Conservation (phyloP, 192 early-diverging fungal species). For the Podila minutissima region DNA sequence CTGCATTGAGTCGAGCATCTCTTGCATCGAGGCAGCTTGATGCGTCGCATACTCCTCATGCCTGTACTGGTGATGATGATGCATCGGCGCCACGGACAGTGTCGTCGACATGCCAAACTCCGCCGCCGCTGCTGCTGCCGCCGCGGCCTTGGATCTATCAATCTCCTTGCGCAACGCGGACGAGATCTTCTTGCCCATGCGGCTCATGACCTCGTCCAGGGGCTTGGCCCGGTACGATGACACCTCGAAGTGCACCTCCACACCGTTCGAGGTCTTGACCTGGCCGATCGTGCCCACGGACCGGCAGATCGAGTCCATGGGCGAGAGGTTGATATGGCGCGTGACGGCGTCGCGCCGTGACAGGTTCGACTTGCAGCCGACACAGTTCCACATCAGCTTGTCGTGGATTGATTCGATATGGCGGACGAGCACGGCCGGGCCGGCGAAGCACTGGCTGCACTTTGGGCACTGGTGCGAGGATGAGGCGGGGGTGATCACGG, state of each 20-base stretch:
- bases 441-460: constrained; percentile 37
- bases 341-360: constrained; percentile 45
- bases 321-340: constrained; percentile 42
- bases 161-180: constrained; percentile 34
- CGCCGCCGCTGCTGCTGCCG: constrained; percentile 6
- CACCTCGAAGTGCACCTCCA: constrained; percentile 40
- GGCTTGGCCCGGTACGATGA: constrained; percentile 41
- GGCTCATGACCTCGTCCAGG: constrained; percentile 49
- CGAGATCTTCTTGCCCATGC: constrained; percentile 52
- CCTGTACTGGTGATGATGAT: neutral
- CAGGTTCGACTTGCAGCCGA: constrained; percentile 48
- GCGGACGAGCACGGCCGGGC: constrained; percentile 37
- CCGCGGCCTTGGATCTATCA: constrained; percentile 30
- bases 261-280: constrained; percentile 40
- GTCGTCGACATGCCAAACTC: neutral
- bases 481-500: constrained; percentile 1
- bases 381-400: constrained; percentile 50
- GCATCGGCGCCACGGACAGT: neutral
- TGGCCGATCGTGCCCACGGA: constrained; percentile 46
- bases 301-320: constrained; percentile 49
- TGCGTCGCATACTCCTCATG: neutral
- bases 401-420: constrained; percentile 52
- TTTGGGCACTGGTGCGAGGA: constrained; percentile 37
- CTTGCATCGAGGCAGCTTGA: neutral
- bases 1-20: constrained; percentile 3